Conservation (phyloP, 2,329 filamentous ascomycete species). For the Alternaria incomplexa region DNA sequence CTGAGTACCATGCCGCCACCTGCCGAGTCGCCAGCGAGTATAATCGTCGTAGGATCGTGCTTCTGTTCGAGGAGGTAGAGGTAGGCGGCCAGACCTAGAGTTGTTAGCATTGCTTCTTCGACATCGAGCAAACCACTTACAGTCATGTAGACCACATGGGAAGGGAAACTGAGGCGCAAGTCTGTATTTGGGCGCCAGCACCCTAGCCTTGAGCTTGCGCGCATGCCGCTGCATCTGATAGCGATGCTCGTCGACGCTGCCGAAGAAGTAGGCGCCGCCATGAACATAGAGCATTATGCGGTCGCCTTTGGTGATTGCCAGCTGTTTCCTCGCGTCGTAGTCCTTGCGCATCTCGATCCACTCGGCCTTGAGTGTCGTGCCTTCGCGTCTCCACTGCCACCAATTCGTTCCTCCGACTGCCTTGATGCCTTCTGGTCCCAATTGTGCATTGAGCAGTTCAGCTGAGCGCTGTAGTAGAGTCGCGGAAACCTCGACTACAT, state of each 20-base stretch:
- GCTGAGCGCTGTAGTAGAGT: conserved; percentile 70
- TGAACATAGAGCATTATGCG: conserved; percentile 94
- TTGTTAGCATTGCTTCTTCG: conserved; percentile 2
- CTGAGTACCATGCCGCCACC: conserved; percentile 88
- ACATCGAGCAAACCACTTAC: conserved; percentile 41
- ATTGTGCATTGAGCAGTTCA: conserved; percentile 69
- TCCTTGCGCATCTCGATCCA: conserved; percentile 97
- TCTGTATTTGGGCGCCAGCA: conserved; percentile 85
- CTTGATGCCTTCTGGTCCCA: conserved; percentile 77
- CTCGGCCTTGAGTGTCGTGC: conserved; percentile 73
- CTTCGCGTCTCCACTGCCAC: conserved; percentile 73
- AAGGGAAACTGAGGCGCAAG: conserved; percentile 95
- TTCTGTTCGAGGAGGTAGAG: conserved; percentile 74
- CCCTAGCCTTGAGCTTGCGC: conserved; percentile 86
- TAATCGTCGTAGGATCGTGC: conserved; percentile 80
- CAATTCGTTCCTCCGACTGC: conserved; percentile 82
- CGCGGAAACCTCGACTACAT: conserved; percentile 69
- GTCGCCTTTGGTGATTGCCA: conserved; percentile 62
- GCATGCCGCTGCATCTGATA: conserved; percentile 98
- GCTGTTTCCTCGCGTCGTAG: conserved; percentile 72
- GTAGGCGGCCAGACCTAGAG: conserved; percentile 72
- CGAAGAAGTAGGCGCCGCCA: conserved; percentile 94
- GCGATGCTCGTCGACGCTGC: conserved; percentile 94
- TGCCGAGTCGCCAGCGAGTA: conserved; percentile 90
- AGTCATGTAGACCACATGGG: conserved; percentile 90